Conservation (phyloP, 345 rosid species). For the Abelmoschus esculentus region DNA sequence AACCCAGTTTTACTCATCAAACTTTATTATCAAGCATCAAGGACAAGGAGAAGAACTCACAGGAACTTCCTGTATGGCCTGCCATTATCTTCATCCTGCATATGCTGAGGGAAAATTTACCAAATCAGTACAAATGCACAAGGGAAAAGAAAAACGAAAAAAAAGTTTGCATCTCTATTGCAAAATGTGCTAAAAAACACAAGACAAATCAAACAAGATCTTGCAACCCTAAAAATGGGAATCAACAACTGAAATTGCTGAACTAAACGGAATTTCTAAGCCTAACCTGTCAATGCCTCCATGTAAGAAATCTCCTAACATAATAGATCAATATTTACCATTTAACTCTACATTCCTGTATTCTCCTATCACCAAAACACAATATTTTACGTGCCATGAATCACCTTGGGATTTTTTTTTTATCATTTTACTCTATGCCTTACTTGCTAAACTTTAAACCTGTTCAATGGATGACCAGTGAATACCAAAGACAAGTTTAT, state of each 20-base stretch:
- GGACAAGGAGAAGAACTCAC: constrained; percentile 23
- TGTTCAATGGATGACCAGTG: background rate
- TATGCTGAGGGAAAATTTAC: constrained; percentile 38
- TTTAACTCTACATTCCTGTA: background rate
- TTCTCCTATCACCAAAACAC: background rate
- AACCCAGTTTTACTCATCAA: constrained; percentile 7
- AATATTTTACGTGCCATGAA: background rate
- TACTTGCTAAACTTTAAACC: background rate
- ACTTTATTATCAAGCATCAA: constrained; percentile 10
- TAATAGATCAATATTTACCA: background rate
- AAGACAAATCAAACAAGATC: background rate
- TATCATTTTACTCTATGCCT: background rate
- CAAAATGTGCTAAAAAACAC: background rate
- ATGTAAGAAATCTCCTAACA: background rate
- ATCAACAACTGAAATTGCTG: background rate
- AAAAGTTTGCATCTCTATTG: background rate
- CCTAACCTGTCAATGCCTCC: background rate
- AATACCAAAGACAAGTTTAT: background rate
- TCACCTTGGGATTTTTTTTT: background rate
- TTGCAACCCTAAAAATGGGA: background rate
- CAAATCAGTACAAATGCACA: background rate
- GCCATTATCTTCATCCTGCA: constrained; percentile 74
- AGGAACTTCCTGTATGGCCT: constrained; percentile 67
- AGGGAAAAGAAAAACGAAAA: background rate
- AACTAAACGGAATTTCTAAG: background rate